A percentile compares a stretch with the other conserved stretches of the same genome.
These are phyloP conservation scores for Leptographium wingfieldii DNA, from an alignment of 2,329 filamentous ascomycete species.

Conservation along the genomic window DNA sequence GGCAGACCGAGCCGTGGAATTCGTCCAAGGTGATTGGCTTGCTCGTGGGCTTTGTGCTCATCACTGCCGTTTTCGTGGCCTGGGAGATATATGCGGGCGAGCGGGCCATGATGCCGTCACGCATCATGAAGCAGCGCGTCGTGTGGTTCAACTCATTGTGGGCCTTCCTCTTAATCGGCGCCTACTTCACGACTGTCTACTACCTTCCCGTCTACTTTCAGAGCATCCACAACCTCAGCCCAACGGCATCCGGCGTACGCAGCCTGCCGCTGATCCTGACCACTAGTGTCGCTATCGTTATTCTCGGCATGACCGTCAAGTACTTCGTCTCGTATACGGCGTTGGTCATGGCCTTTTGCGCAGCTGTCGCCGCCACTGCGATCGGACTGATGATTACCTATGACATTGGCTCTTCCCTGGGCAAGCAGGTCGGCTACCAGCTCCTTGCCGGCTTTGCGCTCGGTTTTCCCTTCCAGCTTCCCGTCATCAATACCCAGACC, in stretches of 20 bases:
- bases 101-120: conserved; percentile 34
- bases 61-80: conserved; percentile 16
- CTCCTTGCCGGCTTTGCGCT: conserved; percentile 5
- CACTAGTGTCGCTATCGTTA: conserved; percentile 17
- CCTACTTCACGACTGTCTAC: conserved; percentile 30
- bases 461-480: background rate
- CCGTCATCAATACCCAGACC: background rate
- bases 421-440: conserved; percentile 25
- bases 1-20: conserved; percentile 24
- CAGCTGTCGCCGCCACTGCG: conserved; percentile 14
- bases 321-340: conserved; percentile 13
- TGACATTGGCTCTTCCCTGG: conserved; percentile 14
- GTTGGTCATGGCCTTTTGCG: conserved; percentile 14
- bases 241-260: conserved; percentile 22
- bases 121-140: conserved; percentile 26
- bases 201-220: conserved; percentile 40
- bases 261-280: conserved; percentile 23
- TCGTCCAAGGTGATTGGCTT: conserved; percentile 20
- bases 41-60: conserved; percentile 17
- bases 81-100: conserved; percentile 26
- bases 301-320: conserved; percentile 15
- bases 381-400: conserved; percentile 22
- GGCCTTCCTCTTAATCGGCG: conserved; percentile 26
- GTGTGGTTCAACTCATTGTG: conserved; percentile 27
- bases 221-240: conserved; percentile 25